Conservation (phyloP, 2,329 filamentous ascomycete genomes). For the Fusarium sp. region DNA sequence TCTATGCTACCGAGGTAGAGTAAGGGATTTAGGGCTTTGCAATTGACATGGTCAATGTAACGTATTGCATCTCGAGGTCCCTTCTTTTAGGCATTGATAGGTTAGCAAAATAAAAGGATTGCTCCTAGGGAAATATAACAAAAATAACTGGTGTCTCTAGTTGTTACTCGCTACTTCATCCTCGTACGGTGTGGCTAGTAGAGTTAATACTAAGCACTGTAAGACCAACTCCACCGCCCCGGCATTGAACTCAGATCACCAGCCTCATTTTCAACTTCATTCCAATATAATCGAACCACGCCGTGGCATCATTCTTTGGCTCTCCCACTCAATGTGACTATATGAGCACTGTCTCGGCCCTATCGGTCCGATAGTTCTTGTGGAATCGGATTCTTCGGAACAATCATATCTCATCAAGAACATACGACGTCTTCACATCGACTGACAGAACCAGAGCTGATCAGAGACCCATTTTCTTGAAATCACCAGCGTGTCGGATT, state of each 20-base stretch:
- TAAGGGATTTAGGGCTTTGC: no score
- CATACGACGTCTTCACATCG: conserved; percentile 4
- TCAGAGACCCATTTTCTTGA: background rate
- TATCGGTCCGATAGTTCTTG: background rate
- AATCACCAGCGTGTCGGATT: background rate
- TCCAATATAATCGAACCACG: conserved; percentile 19
- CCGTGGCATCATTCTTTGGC: background rate
- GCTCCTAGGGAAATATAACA: no score
- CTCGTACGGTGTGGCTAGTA: background rate
- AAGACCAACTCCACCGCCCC: conserved; percentile 42
- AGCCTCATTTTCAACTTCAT: conserved; percentile 40
- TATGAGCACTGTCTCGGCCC: background rate
- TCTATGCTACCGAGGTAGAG: no score
- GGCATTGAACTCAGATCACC: conserved; percentile 42
- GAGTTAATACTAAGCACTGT: conserved; percentile 15
- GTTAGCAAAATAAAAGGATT: no score
- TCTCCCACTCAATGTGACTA: background rate
- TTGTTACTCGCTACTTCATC: background rate
- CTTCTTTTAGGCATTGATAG: no score
- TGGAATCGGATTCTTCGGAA: background rate
- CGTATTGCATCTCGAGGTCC: no score
- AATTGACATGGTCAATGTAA: no score
- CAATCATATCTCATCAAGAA: conserved; percentile 2
- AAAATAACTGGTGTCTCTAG: background rate
- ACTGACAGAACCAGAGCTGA: background rate